Conservation (phyloP, 208 protist genomes). For the Acanthamoeba divionensis region DNA sequence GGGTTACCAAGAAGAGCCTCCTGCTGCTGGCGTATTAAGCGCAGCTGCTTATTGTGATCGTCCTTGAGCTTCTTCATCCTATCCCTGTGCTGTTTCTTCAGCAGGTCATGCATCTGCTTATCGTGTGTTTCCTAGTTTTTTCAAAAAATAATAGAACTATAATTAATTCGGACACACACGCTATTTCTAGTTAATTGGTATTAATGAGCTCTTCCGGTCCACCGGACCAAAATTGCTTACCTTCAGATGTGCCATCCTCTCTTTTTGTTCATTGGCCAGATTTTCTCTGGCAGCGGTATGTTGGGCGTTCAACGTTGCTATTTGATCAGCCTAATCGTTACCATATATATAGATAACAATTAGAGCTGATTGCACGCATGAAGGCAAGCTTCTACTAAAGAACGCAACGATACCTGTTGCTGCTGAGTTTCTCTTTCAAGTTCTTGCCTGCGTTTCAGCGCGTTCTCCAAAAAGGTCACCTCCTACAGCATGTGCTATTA, state of each 20-base stretch:
- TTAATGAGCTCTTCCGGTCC: no score
- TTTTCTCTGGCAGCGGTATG: not conserved
- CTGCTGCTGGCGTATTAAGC: not conserved
- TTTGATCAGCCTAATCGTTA: no score
- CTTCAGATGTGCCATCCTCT: not conserved
- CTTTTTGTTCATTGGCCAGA: not conserved
- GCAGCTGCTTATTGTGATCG: not conserved
- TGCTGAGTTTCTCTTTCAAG: not conserved
- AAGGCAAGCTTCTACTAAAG: no score
- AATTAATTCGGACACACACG: no score
- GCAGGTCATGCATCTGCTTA: not conserved
- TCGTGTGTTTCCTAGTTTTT: not conserved
- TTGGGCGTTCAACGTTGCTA: not conserved
- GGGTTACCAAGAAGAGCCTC: not conserved
- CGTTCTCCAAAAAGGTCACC: slow-evolving; percentile 36
- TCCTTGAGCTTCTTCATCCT: not conserved
- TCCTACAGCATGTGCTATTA: no score
- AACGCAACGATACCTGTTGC: no score
- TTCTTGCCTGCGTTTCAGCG: slow-evolving; percentile 7
- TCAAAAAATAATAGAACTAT: no score
- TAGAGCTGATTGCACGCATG: no score
- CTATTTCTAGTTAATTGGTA: no score
- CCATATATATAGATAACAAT: no score
- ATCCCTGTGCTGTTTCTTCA: not conserved
- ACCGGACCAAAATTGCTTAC: no score